A percentile compares a stretch with the other conserved stretches of the same genome.
Evolutionary conservation across 2,329 filamentous ascomycete species (phyloP).

Genomic region (Colletotrichum chrysophilum): DNA sequence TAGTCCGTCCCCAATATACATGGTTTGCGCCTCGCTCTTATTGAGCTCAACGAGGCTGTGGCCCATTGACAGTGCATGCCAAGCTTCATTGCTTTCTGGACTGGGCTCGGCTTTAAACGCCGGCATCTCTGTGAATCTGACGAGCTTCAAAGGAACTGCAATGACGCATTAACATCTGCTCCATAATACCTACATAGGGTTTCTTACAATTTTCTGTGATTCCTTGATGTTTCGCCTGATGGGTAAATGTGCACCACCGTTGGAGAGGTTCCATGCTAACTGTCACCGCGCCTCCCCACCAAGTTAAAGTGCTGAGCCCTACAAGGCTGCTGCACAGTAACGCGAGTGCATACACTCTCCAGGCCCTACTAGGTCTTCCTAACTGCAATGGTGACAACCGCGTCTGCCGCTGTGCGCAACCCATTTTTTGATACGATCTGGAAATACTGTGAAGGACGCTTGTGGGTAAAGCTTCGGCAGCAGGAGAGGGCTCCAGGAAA

Average conservation of each 20-base stretch:
- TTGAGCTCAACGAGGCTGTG: neutral
- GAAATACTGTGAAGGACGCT: neutral
- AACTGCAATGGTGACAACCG: neutral
- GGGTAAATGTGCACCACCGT: neutral
- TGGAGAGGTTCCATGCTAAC: neutral
- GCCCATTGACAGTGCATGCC: neutral
- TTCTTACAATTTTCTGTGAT: neutral
- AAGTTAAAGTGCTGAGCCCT: neutral
- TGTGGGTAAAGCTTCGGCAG: neutral
- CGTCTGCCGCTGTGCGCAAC: neutral
- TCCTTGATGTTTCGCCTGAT: neutral
- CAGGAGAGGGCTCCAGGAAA: neutral
- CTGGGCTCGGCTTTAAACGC: neutral
- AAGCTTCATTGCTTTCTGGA: neutral
- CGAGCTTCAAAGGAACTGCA: neutral
- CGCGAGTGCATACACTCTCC: neutral
- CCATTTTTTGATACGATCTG: neutral
- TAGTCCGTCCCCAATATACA: neutral
- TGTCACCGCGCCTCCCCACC: neutral
- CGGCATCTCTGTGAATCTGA: neutral
- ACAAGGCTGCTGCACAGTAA: neutral
- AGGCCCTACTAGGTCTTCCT: neutral
- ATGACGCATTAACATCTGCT: neutral
- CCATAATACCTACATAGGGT: accelerated
- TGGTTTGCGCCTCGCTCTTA: neutral